Base-by-base conservation (phyloP, 2,329 filamentous ascomycete genomes). In the Bipolaris zeicola region DNA sequence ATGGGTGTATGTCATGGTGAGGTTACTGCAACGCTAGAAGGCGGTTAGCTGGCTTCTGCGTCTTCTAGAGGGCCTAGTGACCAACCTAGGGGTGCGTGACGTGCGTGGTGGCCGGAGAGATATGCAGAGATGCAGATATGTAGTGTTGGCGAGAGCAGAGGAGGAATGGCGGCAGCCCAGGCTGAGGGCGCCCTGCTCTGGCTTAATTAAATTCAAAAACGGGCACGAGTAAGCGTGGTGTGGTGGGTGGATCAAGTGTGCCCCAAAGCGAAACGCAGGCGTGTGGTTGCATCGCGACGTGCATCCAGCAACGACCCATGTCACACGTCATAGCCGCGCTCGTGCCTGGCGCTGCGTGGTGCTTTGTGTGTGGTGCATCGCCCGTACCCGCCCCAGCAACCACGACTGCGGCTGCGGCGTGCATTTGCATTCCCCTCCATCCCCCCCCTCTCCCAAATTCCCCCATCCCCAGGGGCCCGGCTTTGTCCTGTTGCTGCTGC, bases 1-100 rank as follows among this genome's bases (percentile, higher is more conserved):
- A 50, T 74, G 66, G 60, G 68, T 65, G 65, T 75, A 75, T 37
- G 63, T 55, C 53, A 56, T 56, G 28, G 31, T 56, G 42, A 52
- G 49, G 22, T 56, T 5, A 37, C 57, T 56, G 60, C 41, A 54
- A 62, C 55, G 58, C 64, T 70, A 66, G 56, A 59, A 60, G 59
- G 42, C 46, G 26, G 55, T 64, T 50, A 64, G 60, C 48, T 47
- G 37, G 36, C 42, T 48, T 50, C 50, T 37, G 43, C 44, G 18
- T 46, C 51, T 55, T 50, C 51, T 49, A 49, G 52, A 44, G 48
- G 20, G 22, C 13, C 38, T 49, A 49, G 53, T 33, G n/a, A 57
- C 50, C 31, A 51, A 58, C 50, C 41, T 43, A 52, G 44, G 34
- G 16, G 49, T 38, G 34, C 36, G 39, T 41, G 24, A 43, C 41